Conservation (phyloP, 1,284 basidiomycete species). For the Ustilago xerochloae region DNA sequence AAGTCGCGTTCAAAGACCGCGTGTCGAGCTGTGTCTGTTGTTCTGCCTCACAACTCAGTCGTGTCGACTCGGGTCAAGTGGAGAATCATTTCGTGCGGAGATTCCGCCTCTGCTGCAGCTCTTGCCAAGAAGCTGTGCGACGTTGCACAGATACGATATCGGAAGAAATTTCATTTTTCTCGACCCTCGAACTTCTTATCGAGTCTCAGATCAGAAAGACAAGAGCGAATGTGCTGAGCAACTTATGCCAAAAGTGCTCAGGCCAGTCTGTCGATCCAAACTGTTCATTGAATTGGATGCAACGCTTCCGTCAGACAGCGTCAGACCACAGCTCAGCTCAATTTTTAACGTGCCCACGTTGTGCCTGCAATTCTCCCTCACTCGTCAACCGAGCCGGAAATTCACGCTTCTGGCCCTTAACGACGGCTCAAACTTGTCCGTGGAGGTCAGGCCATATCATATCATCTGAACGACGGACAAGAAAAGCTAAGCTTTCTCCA, state of each 20-base stretch:
- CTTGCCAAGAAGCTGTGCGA: slow-evolving; percentile 6
- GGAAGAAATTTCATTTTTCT: slow-evolving; percentile 12
- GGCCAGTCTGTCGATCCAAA: slow-evolving; percentile 13
- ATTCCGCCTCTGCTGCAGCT: not conserved
- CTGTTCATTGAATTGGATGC: slow-evolving; percentile 1
- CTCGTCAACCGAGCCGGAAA: not conserved
- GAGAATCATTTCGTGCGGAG: not conserved
- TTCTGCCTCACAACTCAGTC: too few species aligned
- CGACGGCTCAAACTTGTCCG: not conserved
- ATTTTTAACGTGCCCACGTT: not conserved
- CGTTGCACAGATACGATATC: not conserved
- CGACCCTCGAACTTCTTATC: slow-evolving; percentile 14
- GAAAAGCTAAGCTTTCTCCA: not conserved
- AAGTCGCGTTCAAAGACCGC: slow-evolving; percentile 10
- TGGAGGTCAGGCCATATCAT: slow-evolving; percentile 1
- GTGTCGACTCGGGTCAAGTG: not conserved
- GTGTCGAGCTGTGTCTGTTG: not conserved
- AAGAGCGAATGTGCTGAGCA: slow-evolving; percentile 9
- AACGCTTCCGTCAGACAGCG: slow-evolving; percentile 25
- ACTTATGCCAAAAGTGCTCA: slow-evolving; percentile 1
- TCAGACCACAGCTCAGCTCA: slow-evolving; percentile 10
- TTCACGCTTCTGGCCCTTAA: not conserved
- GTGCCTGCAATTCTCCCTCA: too few species aligned
- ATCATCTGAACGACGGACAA: too few species aligned
- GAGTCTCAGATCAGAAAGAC: slow-evolving; percentile 19